Evolutionary conservation across 306 rosid species (phyloP), one percentile per base, ranked within the genome.

Genomic region (Vigna mungo): DNA sequence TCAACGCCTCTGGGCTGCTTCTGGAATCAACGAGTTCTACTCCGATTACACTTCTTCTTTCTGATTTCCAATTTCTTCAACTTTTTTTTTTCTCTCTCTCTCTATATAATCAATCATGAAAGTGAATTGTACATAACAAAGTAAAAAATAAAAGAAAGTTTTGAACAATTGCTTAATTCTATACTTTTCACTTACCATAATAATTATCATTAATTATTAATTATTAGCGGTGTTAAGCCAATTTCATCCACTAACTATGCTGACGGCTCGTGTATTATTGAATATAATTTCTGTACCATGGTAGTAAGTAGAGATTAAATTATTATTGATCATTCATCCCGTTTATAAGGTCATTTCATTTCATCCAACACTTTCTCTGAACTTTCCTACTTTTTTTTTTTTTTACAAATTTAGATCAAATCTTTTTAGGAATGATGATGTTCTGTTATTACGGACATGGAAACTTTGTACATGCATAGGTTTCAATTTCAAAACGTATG

Each of bases 1-100:
- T 87, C 92, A 85, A 78, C 97, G 97, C 12, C 91, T 92, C 43
- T 88, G 92, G 96, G 96, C 88, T 47, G 93, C 98, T 58, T 82
- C 90, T 20, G 91, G 93, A 0, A 85, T 83, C 17, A 16, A 77
- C 59, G 93, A 89, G 64, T 78, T 84, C 63, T 88, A 87, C 71
- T 60, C 78, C 7, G 94, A 92, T 23, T 87, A 80, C 78, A 76
- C 76, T 78, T 82, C 87, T 20, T 54, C 75, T 48, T 83, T 89
- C 86, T 88, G 30, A 72, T 7, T 59, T 1, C 37, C 21, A 10
- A 0, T 49, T 5, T 41, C 46, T 10, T 9, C n/a, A 0, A 8
- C 11, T 2, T 4, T 14, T 9, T 2, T 44, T 2, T 3, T 3
- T 17, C 10, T 11, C 1, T 13, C 5, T 44, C 0, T 44, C 1